Percentiles rank a stretch among this genome's conserved stretches.
These are phyloP conservation scores for Pichia nanzhaoensis DNA, from an alignment of 805 yeast species.

Conservation along the genomic window DNA sequence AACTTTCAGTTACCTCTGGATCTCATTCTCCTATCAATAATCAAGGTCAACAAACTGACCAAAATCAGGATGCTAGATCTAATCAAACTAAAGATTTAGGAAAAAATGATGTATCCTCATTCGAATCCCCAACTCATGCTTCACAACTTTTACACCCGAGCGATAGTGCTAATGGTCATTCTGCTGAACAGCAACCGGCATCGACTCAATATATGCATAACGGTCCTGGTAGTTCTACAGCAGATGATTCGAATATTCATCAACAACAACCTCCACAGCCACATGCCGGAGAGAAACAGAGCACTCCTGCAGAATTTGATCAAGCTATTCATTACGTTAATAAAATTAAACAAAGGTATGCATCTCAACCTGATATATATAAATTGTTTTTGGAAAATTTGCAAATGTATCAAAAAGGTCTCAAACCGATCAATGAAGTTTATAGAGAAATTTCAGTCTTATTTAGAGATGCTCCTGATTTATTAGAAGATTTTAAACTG, in stretches of 20 bases:
- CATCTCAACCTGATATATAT: constrained; percentile 91
- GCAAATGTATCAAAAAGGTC: constrained; percentile 95
- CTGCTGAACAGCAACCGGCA: too few relatives aligned
- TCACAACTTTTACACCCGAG: too few relatives aligned
- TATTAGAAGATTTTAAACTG: constrained; percentile 89
- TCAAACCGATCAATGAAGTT: constrained; percentile 90
- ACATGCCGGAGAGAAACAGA: constrained; percentile 26
- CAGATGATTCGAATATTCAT: constrained; percentile 6
- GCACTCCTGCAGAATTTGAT: constrained; percentile 86
- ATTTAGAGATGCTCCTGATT: constrained; percentile 90
- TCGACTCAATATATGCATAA: too few relatives aligned
- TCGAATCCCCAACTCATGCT: too few relatives aligned
- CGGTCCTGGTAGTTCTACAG: neutral
- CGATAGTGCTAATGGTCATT: too few relatives aligned
- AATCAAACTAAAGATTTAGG: neutral
- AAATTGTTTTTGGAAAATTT: constrained; percentile 89
- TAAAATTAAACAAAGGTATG: constrained; percentile 89
- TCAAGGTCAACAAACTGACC: too few relatives aligned
- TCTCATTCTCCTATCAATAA: too few relatives aligned
- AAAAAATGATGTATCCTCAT: neutral
- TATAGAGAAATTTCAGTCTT: constrained; percentile 86
- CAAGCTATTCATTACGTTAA: constrained; percentile 96
- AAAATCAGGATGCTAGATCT: too few relatives aligned
- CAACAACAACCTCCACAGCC: constrained; percentile 14
- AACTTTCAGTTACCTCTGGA: too few relatives aligned